Evolutionary conservation across 495 filamentous ascomycete genomes (phyloP).

Genomic region (Daldinia vernicosa): DNA sequence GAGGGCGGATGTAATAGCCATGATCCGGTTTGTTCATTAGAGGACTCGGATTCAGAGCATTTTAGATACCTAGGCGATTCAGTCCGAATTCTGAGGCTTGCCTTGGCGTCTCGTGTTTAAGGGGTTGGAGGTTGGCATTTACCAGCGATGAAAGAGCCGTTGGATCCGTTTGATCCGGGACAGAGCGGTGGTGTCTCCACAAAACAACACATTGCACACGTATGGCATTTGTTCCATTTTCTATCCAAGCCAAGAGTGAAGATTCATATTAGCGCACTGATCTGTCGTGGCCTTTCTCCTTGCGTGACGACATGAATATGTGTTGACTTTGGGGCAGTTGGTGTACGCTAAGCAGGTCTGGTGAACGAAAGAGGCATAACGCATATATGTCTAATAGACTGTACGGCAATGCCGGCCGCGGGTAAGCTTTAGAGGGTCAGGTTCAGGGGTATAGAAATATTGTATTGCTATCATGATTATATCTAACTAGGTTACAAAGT

Average conservation of each 20-base stretch:
- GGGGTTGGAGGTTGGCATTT: constrained; percentile 22
- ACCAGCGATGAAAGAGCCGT: constrained; percentile 12
- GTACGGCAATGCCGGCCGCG: not conserved
- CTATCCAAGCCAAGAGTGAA: not conserved
- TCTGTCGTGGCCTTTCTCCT: not conserved
- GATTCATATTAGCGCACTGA: not conserved
- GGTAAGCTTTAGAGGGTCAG: not conserved
- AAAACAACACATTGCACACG: constrained; percentile 23
- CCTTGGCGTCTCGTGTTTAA: constrained; percentile 16
- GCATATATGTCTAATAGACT: not conserved
- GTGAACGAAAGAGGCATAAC: not conserved
- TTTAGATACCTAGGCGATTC: constrained; percentile 24
- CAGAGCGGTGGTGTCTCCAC: constrained; percentile 21
- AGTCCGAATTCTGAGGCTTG: constrained; percentile 14
- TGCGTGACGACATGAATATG: not conserved
- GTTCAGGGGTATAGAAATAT: not conserved
- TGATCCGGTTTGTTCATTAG: constrained; percentile 31
- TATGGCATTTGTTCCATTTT: not conserved
- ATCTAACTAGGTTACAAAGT: not conserved
- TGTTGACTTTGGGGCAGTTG: not conserved
- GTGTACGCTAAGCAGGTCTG: not conserved
- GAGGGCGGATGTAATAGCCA: constrained; percentile 24
- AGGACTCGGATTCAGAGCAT: constrained; percentile 17
- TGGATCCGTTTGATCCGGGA: not conserved
- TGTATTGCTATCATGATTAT: not conserved